Evolutionary conservation across 495 filamentous ascomycete genomes (phyloP).

Genomic region (Lophiostoma macrostomum): DNA sequence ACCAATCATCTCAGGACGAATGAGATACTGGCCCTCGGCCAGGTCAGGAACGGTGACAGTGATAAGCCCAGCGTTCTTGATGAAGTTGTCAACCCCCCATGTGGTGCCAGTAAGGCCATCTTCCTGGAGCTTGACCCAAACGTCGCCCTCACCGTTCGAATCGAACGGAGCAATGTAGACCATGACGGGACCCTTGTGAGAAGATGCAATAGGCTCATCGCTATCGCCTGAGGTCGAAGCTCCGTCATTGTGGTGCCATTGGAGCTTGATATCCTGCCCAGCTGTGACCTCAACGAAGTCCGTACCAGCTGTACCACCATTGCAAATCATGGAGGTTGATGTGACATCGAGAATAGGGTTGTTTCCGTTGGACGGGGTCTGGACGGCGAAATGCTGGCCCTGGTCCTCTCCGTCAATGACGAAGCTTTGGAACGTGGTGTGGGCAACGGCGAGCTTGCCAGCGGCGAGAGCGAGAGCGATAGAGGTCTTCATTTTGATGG

Average conservation of each 20-base stretch:
- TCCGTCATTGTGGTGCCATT: slow-evolving; percentile 50
- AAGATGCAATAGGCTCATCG: too few species aligned
- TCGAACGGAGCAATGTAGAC: slow-evolving; percentile 49
- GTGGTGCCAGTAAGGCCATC: slow-evolving; percentile 39
- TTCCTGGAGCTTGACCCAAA: slow-evolving; percentile 53
- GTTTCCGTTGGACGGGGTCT: slow-evolving; percentile 49
- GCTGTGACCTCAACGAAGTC: slow-evolving; percentile 44
- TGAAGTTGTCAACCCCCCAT: slow-evolving; percentile 52
- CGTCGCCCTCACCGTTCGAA: slow-evolving; percentile 42
- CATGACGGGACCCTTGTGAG: slow-evolving; percentile 52
- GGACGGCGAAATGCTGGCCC: slow-evolving; percentile 42
- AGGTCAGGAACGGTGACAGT: slow-evolving; percentile 44
- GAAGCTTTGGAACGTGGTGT: slow-evolving; percentile 46
- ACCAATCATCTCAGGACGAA: slow-evolving; percentile 54
- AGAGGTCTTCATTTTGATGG: slow-evolving; percentile 42
- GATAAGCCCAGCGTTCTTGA: slow-evolving; percentile 46
- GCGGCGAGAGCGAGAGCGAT: slow-evolving; percentile 40
- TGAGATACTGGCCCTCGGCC: slow-evolving; percentile 47
- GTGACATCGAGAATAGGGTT: slow-evolving; percentile 51
- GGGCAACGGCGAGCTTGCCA: slow-evolving; percentile 44
- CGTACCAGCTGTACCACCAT: slow-evolving; percentile 42
- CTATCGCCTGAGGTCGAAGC: slow-evolving; percentile 46
- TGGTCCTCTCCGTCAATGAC: slow-evolving; percentile 49
- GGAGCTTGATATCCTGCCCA: slow-evolving; percentile 46
- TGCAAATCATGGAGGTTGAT: slow-evolving; percentile 46